Evolutionary conservation across 2,329 filamentous ascomycete species (phyloP), one percentile per base, ranked within the genome.

Genomic region (Microsporum audouinii): DNA sequence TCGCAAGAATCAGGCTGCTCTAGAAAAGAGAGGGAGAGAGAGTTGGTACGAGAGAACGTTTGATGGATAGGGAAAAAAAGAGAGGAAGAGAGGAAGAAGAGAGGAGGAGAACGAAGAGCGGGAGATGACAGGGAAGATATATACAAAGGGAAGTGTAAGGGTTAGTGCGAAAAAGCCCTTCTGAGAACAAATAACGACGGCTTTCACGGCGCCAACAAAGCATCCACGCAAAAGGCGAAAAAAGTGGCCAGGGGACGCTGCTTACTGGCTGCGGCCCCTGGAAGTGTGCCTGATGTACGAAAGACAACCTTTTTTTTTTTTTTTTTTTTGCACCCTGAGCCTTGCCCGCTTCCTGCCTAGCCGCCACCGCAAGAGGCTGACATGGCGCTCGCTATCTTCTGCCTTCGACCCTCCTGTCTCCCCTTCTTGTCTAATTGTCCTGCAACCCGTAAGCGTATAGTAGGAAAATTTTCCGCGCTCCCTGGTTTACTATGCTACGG

Each of bases 31-130:
- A 38, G 51, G 34, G 51, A 55, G 29, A 33, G 14, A 14, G 12
- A 8, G 27, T 56, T 33, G 34, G 29, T 34, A 33, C 23, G 51
- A 38, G 34, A 47, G 43, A 47, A 29, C 17, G 39, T 43, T 27
- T 29, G 57, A 58, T 53, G 55, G 58, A 62, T 47, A 62, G 41
- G 17, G 47, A 34, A 10, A 59, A 17, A 34, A n/a, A 34, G 23
- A 55, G 45, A 34, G 43, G 5, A 38, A 47, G 57, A 8, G 33
- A 53, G 31, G 23, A 55, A 33, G 53, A 41, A 53, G 41, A 45
- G 14, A n/a, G 38, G 27, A 2, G 12, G 17, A 23, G 17, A 23
- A 55, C 17, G 17, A 27, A 33, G 58, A 34, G 53, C 5, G 49
- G 34, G 45, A 57, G 57, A 29, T 12, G 39, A n/a, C 43, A 47